Base-by-base conservation (phyloP, 345 rosid species). In the Heritiera fomes region DNA sequence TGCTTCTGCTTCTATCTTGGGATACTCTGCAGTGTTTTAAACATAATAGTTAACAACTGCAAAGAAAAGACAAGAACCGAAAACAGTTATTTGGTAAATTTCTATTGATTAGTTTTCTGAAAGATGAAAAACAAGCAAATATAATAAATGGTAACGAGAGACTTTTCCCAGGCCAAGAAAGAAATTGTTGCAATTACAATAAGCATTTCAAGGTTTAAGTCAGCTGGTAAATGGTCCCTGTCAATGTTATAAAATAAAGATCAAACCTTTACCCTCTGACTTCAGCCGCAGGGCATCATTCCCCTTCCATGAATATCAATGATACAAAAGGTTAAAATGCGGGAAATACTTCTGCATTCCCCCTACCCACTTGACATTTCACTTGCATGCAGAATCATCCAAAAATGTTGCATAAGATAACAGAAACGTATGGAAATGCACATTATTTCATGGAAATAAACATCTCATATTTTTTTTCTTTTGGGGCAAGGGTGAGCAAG, bases 1-100 rank as follows among this genome's bases (percentile, higher is more conserved):
- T 17, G 94, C 98, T 84, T 90, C 92, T 46, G 91, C 93, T 86
- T 92, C 94, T 80, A 94, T 84, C 88, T 84, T 90, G 67, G 91
- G 98, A 84, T 96, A 96, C 83, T 94, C 98, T 96, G 98, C 87
- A 82, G 81, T 32, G 53, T 85, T 71, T 74, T 14, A 79, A 69
- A 81, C 10, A 68, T 17, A 52, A 80, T 41, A 6, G 49, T 60
- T 40, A 75, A 70, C 12, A 20, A 73, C 6, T 41, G 60, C 3
- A 14, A 40, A 50, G 14, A 78, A 14, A 60, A 50, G 18, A 78
- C 62, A 45, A 62, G 40, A 58, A 66, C 9, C 52, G 14, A 50
- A 67, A 80, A 59, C 13, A 8, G 68, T 60, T 30, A 47, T 32
- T 43, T 7, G 68, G 45, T 3, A 56, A 46, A 55, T 78, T 30